Base-by-base conservation (phyloP, 2,329 filamentous ascomycete species). In the Stagonosporopsis rhizophila region DNA sequence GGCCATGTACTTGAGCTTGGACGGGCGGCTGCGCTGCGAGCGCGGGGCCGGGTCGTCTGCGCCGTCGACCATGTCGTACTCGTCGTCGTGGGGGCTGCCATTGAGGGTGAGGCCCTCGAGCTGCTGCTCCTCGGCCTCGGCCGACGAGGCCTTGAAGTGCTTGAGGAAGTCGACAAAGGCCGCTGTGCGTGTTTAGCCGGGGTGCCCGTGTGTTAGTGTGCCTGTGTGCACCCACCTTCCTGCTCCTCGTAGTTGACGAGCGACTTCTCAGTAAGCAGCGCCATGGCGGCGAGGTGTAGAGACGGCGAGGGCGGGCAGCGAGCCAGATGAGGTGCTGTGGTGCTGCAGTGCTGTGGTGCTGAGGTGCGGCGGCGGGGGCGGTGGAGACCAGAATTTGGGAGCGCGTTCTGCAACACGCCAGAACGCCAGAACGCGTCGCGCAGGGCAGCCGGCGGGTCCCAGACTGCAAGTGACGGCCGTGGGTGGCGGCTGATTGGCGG, bases 31-130 rank as follows among this genome's bases (percentile, higher is more conserved):
- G 59, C 82, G 69, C 57, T 68, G 72, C 38, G 76, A 67, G 77
- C 79, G 66, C 30, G 68, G 81, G 49, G 23, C 23, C 23, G 23
- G 23, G 23, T 25, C 23, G 23, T 25, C 23, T 25, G 87, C 85
- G 67, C 93, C 89, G 73, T 96, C 91, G 87, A 96, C 92, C 72
- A 96, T 91, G 70, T 97, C 92, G 75, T 96, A 91, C 69, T 96
- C 92, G 70, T 96, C 93, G 77, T 89, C 92, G 38, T 91, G 83
- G 66, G 89, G 90, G 78, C 96, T 89, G 71, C 92, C 93, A 75
- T 92, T 89, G 62, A 99, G 90, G 71, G 90, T 90, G 69, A 99
- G 87, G 65, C 89, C 87, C 66, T 91, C 87, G 44, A 99, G 84
- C 40, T 92, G 84, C 40, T 92, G 92, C 74, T 93, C 89, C 35